A percentile compares a stretch with the other conserved stretches of the same genome.
phyloP scores from a whole-genome alignment of 805 yeast species.

The Myxozyma kluyveri region DNA sequence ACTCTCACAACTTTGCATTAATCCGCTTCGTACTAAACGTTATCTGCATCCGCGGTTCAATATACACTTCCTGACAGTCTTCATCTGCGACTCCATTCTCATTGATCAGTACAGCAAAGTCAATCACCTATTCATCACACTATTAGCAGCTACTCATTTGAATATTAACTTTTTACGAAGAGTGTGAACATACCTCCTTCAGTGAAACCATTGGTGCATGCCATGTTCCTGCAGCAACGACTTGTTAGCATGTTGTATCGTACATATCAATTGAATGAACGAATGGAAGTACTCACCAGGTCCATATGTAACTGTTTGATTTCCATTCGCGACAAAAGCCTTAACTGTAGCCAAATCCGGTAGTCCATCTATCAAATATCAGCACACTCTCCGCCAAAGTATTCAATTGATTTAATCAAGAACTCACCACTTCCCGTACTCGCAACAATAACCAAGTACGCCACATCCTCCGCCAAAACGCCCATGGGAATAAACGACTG shows the following conservation, averaged over 20 bases:
- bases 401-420: not conserved
- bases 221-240: constrained; percentile 58
- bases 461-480: constrained; percentile 44
- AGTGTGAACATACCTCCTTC: constrained; percentile 45
- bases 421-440: constrained; percentile 40
- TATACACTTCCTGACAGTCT: constrained; percentile 77
- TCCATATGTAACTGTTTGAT: constrained; percentile 72
- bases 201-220: constrained; percentile 95
- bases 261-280: not conserved
- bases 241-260: not conserved
- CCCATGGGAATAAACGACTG: constrained; percentile 96
- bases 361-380: constrained; percentile 37
- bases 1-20: not conserved
- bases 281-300: constrained; percentile 12
- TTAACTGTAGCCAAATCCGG: constrained; percentile 62
- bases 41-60: constrained; percentile 54
- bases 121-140: constrained; percentile 49
- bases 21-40: constrained; percentile 27
- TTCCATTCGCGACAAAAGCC: constrained; percentile 76
- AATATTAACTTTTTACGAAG: too few species aligned
- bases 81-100: constrained; percentile 78
- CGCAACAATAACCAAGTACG: constrained; percentile 83
- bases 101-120: constrained; percentile 84
- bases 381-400: constrained; percentile 41
- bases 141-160: not conserved